These are phyloP conservation scores for Geoglossum cookeanum DNA, from an alignment of 2,329 filamentous ascomycete species.

Conservation along the genomic window DNA sequence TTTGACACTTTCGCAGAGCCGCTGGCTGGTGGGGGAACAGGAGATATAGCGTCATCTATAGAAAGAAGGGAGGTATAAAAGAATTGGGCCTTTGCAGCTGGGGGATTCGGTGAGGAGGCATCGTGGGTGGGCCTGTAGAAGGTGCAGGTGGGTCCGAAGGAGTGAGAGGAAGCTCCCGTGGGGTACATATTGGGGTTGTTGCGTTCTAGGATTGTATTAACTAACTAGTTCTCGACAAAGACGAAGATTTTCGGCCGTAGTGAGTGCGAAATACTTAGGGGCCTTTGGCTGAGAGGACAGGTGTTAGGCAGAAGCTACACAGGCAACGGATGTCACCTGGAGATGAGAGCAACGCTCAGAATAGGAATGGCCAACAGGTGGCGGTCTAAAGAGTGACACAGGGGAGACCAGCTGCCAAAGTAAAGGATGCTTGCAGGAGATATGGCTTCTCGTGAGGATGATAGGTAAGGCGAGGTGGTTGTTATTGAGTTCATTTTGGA, in stretches of 20 bases:
- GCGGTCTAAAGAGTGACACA: not conserved
- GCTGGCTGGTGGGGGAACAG: slow-evolving; percentile 31
- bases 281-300: not conserved
- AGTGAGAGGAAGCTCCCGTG: slow-evolving; percentile 9
- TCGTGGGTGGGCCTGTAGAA: slow-evolving; percentile 8
- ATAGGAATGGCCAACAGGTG: not conserved
- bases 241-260: not conserved
- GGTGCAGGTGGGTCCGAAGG: slow-evolving; percentile 16
- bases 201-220: not conserved
- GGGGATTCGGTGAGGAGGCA: slow-evolving; percentile 22
- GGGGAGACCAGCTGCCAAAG: not conserved
- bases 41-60: slow-evolving; percentile 75
- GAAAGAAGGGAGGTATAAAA: slow-evolving; percentile 71
- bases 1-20: slow-evolving; percentile 29
- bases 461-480: not conserved
- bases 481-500: not conserved
- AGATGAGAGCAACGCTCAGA: not conserved
- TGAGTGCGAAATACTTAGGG: not conserved
- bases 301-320: not conserved
- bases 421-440: slow-evolving; percentile 1
- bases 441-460: not conserved
- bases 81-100: slow-evolving; percentile 46
- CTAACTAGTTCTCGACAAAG: not conserved
- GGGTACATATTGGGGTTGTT: not conserved
- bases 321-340: not conserved